phyloP scores from a whole-genome alignment of 192 early-diverging fungal genomes.

The Coemansia umbellata region DNA sequence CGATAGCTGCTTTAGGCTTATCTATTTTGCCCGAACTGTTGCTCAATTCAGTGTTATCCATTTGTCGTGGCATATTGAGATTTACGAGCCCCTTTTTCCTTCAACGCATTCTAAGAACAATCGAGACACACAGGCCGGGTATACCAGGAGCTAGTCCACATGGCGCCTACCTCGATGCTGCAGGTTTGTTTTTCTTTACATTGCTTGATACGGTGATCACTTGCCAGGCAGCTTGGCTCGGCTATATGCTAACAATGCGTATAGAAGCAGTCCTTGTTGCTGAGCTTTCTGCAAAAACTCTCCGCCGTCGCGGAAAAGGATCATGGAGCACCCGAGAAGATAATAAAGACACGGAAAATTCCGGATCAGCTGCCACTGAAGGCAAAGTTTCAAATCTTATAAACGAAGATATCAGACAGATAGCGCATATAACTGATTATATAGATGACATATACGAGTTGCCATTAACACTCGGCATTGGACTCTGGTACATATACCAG shows the following conservation, averaged over 20 bases:
- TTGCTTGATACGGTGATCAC: constrained; percentile 32
- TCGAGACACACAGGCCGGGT: constrained; percentile 25
- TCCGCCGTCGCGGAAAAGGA: constrained; percentile 57
- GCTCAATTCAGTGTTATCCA: constrained; percentile 31
- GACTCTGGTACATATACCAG: constrained; percentile 62
- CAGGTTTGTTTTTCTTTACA: constrained; percentile 57
- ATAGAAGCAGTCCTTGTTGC: constrained; percentile 56
- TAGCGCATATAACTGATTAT: constrained; percentile 54
- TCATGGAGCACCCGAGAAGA: constrained; percentile 18
- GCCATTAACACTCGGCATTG: constrained; percentile 63
- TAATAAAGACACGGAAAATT: constrained; percentile 3
- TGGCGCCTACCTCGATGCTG: constrained; percentile 57
- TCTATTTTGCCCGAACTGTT: constrained; percentile 44
- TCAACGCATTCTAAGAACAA: constrained; percentile 55
- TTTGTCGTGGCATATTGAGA: constrained; percentile 20
- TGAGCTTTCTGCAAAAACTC: constrained; percentile 64
- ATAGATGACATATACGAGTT: constrained; percentile 57
- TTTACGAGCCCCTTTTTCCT: constrained; percentile 60
- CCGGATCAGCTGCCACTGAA: constrained; percentile 33
- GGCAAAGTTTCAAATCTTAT: constrained; percentile 71
- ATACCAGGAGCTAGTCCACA: not conserved
- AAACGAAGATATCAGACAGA: constrained; percentile 60
- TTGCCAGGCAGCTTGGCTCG: constrained; percentile 59
- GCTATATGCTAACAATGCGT: constrained; percentile 59
- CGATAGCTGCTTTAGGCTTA: constrained; percentile 28